Conservation (phyloP, 2,329 filamentous ascomycete genomes). For the Clonostachys solani region DNA sequence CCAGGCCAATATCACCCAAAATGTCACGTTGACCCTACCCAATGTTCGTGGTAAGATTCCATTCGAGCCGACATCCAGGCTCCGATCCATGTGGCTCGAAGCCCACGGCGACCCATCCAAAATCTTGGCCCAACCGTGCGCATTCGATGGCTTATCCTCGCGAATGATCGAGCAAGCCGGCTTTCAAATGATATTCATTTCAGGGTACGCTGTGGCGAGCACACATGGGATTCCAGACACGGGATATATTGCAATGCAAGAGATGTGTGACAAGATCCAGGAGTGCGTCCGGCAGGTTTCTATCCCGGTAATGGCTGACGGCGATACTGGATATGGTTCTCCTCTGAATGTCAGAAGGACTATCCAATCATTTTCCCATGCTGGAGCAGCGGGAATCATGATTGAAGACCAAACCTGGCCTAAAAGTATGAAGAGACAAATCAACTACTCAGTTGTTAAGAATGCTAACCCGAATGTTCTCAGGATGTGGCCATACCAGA, state of each 20-base stretch:
- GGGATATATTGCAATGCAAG: slow-evolving; percentile 41
- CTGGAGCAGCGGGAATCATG: slow-evolving; percentile 31
- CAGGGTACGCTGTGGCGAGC: slow-evolving; percentile 33
- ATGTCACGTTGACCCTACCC: slow-evolving; percentile 5
- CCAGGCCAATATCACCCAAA: slow-evolving; percentile 1
- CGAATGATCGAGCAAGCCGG: slow-evolving; percentile 38
- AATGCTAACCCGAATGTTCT: not conserved
- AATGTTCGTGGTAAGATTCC: slow-evolving; percentile 29
- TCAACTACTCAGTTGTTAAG: not conserved
- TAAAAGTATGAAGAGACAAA: slow-evolving; percentile 26
- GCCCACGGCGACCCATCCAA: slow-evolving; percentile 31
- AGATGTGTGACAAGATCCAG: slow-evolving; percentile 39
- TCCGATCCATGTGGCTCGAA: slow-evolving; percentile 32
- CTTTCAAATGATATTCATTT: slow-evolving; percentile 37
- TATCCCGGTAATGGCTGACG: slow-evolving; percentile 39
- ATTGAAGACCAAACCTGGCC: slow-evolving; percentile 46
- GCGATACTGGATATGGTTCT: slow-evolving; percentile 41
- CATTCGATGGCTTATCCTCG: slow-evolving; percentile 36
- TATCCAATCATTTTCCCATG: slow-evolving; percentile 33
- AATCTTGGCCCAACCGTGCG: slow-evolving; percentile 35
- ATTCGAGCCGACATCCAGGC: slow-evolving; percentile 27
- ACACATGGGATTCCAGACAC: slow-evolving; percentile 38
- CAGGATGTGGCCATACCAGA: slow-evolving; percentile 31
- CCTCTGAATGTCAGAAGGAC: slow-evolving; percentile 41
- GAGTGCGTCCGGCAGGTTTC: slow-evolving; percentile 28